phyloP scores from a whole-genome alignment of 2,329 filamentous ascomycete genomes.

The Ophiognomonia clavigignenti-juglandacearum region DNA sequence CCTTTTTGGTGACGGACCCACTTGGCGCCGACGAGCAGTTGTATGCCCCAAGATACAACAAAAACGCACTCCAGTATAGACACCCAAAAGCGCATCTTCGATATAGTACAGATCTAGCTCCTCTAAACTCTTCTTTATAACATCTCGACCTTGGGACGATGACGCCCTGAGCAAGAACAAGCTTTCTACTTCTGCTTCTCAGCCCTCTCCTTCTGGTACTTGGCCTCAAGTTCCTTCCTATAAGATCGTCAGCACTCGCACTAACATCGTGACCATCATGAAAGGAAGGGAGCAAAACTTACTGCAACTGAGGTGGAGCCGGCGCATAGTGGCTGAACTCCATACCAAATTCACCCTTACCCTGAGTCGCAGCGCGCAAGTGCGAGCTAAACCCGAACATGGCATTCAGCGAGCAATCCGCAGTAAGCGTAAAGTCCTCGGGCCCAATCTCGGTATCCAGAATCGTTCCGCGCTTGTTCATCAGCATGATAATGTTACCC shows the following conservation, averaged over 20 bases:
- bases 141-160: not conserved
- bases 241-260: slow-evolving; percentile 16
- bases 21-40: too few species aligned
- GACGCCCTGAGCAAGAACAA: not conserved
- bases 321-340: slow-evolving; percentile 95
- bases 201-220: slow-evolving; percentile 48
- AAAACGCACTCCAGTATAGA: slow-evolving; percentile 10
- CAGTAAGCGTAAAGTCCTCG: slow-evolving; percentile 89
- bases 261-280: slow-evolving; percentile 19
- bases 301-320: slow-evolving; percentile 85
- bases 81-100: not conserved
- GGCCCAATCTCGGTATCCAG: slow-evolving; percentile 90
- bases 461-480: slow-evolving; percentile 96
- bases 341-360: slow-evolving; percentile 98
- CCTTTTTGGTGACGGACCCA: too few species aligned
- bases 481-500: slow-evolving; percentile 85
- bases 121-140: not conserved
- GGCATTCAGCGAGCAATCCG: slow-evolving; percentile 88
- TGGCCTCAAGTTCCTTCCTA: slow-evolving; percentile 55
- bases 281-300: slow-evolving; percentile 31
- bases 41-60: too few species aligned
- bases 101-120: slow-evolving; percentile 13
- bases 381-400: slow-evolving; percentile 98
- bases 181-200: slow-evolving; percentile 6
- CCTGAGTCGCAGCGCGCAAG: slow-evolving; percentile 87